phyloP scores from a whole-genome alignment of 768 basidiomycete genomes.

The Vararia minispora region DNA sequence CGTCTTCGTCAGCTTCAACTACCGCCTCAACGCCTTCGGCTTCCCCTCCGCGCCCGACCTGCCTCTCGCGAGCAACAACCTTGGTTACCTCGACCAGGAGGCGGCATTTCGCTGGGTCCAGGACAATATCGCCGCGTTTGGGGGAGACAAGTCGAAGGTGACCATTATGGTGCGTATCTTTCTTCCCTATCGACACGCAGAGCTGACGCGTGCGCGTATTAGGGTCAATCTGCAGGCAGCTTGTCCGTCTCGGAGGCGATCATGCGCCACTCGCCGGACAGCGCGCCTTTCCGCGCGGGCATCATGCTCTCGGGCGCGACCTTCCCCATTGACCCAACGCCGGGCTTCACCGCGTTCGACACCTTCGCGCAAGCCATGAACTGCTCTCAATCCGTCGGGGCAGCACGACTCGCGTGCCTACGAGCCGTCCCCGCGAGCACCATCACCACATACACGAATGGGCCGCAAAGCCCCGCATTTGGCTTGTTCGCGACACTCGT shows the following conservation, averaged over 20 bases:
- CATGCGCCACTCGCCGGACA: neutral
- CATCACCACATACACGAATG: conserved; percentile 13
- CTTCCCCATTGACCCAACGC: neutral
- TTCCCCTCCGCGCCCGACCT: conserved; percentile 7
- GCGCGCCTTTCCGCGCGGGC: conserved; percentile 5
- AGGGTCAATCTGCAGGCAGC: conserved; percentile 7
- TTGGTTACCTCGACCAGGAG: conserved; percentile 9
- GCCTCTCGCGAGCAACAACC: conserved; percentile 2
- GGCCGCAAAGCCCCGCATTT: conserved; percentile 1
- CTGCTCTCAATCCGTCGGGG: conserved; percentile 14
- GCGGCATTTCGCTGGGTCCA: conserved; percentile 44
- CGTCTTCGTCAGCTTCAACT: conserved; percentile 6
- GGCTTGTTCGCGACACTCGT: too few relatives aligned
- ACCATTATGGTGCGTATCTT: conserved; percentile 18
- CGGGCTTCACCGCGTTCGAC: conserved; percentile 3
- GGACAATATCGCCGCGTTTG: conserved; percentile 45
- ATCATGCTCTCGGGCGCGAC: conserved; percentile 4
- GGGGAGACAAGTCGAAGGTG: conserved; percentile 42
- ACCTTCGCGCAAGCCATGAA: conserved; percentile 4
- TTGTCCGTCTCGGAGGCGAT: conserved; percentile 1
- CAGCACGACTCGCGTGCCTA: conserved; percentile 16
- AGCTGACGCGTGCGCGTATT: neutral
- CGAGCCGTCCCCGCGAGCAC: conserved; percentile 13
- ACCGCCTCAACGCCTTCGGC: conserved; percentile 6
- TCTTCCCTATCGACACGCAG: conserved; percentile 4